Conservation (phyloP, 495 filamentous ascomycete genomes). For the Neurospora cerealis region DNA sequence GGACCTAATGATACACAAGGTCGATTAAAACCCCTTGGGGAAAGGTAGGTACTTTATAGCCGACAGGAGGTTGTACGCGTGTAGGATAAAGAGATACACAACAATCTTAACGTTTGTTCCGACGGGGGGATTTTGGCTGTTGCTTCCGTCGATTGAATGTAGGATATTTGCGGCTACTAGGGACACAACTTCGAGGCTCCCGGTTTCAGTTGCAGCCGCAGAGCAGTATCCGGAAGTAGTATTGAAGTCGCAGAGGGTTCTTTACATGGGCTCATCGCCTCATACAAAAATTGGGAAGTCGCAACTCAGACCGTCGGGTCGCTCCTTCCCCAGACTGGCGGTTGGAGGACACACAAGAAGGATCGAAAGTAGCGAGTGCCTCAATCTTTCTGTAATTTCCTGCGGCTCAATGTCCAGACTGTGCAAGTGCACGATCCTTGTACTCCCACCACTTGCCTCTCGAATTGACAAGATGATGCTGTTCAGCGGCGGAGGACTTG, state of each 20-base stretch:
- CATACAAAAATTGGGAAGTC: background rate
- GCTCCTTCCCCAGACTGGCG: background rate
- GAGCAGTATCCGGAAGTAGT: background rate
- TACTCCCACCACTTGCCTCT: background rate
- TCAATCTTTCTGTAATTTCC: background rate
- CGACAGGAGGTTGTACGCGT: background rate
- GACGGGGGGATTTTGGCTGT: background rate
- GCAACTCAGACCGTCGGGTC: background rate
- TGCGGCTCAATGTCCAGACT: background rate
- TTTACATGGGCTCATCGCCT: background rate
- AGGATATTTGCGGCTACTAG: background rate
- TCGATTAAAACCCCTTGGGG: background rate
- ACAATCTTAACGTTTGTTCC: background rate
- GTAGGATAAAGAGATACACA: background rate
- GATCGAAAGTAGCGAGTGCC: background rate
- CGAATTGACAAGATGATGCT: background rate
- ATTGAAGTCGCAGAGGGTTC: background rate
- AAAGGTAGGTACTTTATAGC: background rate
- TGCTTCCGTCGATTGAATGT: background rate
- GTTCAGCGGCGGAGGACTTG: background rate
- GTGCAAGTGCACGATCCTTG: background rate
- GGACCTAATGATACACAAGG: background rate
- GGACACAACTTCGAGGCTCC: background rate
- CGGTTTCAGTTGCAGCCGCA: background rate
- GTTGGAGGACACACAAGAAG: background rate